Conservation (phyloP, 139 green algal genomes). For the Diplosphaera chodatii region DNA sequence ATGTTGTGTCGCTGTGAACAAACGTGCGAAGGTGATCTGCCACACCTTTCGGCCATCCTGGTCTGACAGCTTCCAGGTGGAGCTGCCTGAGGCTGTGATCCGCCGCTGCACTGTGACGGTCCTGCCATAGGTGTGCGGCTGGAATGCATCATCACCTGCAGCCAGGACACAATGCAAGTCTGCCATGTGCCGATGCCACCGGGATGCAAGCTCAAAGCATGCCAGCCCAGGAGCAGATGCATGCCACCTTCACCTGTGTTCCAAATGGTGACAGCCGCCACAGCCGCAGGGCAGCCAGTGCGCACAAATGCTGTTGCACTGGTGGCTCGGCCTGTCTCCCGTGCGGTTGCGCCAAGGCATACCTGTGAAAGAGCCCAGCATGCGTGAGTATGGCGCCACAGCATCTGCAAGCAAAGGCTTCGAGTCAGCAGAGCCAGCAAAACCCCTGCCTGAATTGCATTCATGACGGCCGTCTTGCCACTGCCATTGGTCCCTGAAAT, state of each 20-base stretch:
- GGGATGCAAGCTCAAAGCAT: too few relatives aligned
- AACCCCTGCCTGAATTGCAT: constrained; percentile 39
- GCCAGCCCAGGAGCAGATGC: too few relatives aligned
- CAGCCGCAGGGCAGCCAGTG: constrained; percentile 16
- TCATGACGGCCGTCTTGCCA: constrained; percentile 63
- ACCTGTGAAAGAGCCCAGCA: constrained; percentile 37
- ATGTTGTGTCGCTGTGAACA: too few relatives aligned
- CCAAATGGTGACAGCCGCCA: constrained; percentile 48
- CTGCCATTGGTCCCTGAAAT: constrained; percentile 64
- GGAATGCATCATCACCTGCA: constrained; percentile 40
- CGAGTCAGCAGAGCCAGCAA: too few relatives aligned
- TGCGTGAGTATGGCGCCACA: too few relatives aligned
- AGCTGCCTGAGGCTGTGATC: constrained; percentile 10
- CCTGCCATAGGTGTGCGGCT: constrained; percentile 35
- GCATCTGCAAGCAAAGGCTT: too few relatives aligned
- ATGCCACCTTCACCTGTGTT: too few relatives aligned
- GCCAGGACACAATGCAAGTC: too few relatives aligned
- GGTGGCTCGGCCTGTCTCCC: constrained; percentile 41
- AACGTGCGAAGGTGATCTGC: too few relatives aligned
- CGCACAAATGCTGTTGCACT: constrained; percentile 28
- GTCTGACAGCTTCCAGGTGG: constrained; percentile 9
- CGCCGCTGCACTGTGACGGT: constrained; percentile 50
- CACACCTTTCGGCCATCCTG: constrained; percentile 16
- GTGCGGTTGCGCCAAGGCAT: constrained; percentile 55
- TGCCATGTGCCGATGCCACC: too few relatives aligned